phyloP scores from a whole-genome alignment of 345 rosid genomes.

The Eucalyptus sideroxylon region DNA sequence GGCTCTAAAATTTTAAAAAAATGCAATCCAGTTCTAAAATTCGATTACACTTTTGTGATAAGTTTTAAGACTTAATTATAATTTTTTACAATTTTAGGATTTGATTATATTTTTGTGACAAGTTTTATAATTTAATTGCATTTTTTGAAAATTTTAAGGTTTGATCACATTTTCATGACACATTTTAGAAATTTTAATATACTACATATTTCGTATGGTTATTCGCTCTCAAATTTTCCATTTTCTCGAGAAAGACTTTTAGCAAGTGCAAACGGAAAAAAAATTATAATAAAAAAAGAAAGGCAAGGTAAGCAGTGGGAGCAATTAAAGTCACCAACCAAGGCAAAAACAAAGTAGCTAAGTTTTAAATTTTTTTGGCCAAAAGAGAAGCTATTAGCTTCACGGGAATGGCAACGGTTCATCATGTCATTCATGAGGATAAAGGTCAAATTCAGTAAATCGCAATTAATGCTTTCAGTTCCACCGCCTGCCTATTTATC shows the following conservation, averaged over 20 bases:
- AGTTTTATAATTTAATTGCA: no score
- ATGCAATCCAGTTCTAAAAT: no score
- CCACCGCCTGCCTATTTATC: not conserved
- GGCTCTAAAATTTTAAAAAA: no score
- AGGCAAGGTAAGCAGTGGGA: not conserved
- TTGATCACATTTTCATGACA: not conserved
- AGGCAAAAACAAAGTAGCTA: not conserved
- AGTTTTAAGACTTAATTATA: no score
- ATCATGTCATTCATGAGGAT: not conserved
- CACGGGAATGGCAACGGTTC: not conserved
- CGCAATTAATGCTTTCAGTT: not conserved
- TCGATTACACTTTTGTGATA: no score
- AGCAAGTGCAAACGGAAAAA: not conserved
- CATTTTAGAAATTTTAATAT: no score
- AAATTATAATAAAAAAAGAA: not conserved
- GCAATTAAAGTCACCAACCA: not conserved
- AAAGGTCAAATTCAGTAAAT: not conserved
- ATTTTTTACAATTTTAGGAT: no score
- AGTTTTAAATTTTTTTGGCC: not conserved
- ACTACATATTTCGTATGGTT: not conserved
- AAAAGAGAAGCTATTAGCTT: not conserved
- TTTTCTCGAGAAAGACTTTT: not conserved
- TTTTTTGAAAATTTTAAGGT: no score
- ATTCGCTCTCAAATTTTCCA: not conserved
- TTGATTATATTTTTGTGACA: no score